Conservation (phyloP, 1,284 basidiomycete genomes). For the Dichomitus squalens region DNA sequence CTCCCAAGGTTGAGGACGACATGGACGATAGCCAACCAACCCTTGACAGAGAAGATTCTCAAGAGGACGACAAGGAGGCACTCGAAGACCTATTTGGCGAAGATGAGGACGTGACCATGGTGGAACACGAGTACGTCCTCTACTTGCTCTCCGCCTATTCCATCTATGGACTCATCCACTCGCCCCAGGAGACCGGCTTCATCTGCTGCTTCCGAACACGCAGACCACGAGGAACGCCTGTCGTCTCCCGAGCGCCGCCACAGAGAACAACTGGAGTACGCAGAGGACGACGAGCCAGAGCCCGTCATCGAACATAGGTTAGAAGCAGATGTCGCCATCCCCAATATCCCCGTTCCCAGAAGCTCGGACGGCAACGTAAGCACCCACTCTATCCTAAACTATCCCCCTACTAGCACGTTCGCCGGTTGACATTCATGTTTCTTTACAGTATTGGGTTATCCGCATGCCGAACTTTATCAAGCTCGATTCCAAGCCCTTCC, state of each 20-base stretch:
- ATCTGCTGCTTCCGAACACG: slow-evolving; percentile 47
- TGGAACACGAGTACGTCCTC: slow-evolving; percentile 37
- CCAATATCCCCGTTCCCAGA: slow-evolving; percentile 63
- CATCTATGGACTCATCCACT: neutral
- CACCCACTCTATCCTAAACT: slow-evolving; percentile 9
- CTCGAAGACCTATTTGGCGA: slow-evolving; percentile 82
- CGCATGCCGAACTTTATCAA: slow-evolving; percentile 84
- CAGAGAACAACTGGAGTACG: slow-evolving; percentile 77
- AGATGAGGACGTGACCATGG: slow-evolving; percentile 60
- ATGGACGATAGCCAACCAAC: slow-evolving; percentile 20
- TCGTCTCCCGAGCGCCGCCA: slow-evolving; percentile 69
- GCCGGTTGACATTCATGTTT: neutral
- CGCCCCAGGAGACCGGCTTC: slow-evolving; percentile 24
- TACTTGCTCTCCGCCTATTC: neutral
- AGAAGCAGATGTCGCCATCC: slow-evolving; percentile 75
- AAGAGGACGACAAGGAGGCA: slow-evolving; percentile 50
- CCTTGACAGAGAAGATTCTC: slow-evolving; percentile 7
- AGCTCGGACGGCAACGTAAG: slow-evolving; percentile 52
- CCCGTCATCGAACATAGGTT: slow-evolving; percentile 50
- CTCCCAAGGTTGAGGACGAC: slow-evolving; percentile 18
- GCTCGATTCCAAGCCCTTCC: slow-evolving; percentile 82
- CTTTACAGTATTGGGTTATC: slow-evolving; percentile 76
- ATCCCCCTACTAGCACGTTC: neutral
- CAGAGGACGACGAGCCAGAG: slow-evolving; percentile 69
- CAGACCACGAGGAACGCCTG: slow-evolving; percentile 61